Base-by-base conservation (phyloP, 2,329 filamentous ascomycete genomes). In the Cucurbitaria berberidis region DNA sequence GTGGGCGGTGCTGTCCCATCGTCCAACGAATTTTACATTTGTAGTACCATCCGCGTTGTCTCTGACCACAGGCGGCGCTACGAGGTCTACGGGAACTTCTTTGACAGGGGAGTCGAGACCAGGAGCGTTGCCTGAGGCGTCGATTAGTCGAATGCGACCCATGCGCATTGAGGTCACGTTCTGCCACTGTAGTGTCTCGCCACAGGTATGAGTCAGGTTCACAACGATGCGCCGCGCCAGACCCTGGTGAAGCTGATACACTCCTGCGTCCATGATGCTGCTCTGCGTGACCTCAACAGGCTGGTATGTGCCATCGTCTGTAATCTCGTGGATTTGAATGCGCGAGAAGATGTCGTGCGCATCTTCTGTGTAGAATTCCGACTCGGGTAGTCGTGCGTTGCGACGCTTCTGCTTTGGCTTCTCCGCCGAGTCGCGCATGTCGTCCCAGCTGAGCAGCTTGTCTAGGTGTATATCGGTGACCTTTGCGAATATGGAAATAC, bases 371-470 rank as follows among this genome's bases (percentile, higher is more conserved):
- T 89, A 96, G 71, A 96, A 99, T 63, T 99, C 93, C 0, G 90
- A 89, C 74, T 99, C 95, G 11, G 91, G 88, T 60, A 99, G 87
- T 10, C 95, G 84, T 21, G 89, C 83, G 36, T 80, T 82, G 49
- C 83, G 82, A 16, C 84, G 83, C 57, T 84, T 83, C 44, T 87
- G 81, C 16, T 85, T 84, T 2, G 78, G 77, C 19, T 77, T 76
- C 42, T 82, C 80, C 2, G 82, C 81, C 21, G 84, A 81, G 74
- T 99, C 93, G 53, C 93, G 87, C 88, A 99, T 97, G 67, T 98
- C 95, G 72, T 99, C 95, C 95, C 95, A 99, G 77, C 95, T 99
- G 11, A 97, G 84, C 45, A 99, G 82, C 78, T 96, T 98, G 75
- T 99, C 95, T 19, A 99, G 83, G 76, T 99, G 95, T 88, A 97